These are phyloP conservation scores for Aleurites moluccanus DNA, from an alignment of 441 rosid species.

Conservation along the genomic window DNA sequence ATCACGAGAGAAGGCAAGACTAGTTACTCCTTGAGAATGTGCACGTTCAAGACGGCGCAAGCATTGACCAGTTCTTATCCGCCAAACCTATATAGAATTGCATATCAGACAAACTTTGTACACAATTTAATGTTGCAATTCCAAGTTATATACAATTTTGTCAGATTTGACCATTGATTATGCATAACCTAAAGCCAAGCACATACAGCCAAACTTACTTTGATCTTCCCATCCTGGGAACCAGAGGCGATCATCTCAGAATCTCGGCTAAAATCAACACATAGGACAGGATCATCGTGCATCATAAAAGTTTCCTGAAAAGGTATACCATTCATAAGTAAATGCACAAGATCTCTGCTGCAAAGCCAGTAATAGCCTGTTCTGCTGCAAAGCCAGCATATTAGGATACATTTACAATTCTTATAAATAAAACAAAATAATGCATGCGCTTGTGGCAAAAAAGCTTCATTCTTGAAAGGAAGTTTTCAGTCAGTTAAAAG, in stretches of 20 bases:
- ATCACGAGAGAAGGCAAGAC: slow-evolving; percentile 94
- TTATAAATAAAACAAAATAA: not conserved
- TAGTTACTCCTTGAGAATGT: slow-evolving; percentile 92
- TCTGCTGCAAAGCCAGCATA: slow-evolving; percentile 3
- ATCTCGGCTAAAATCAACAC: slow-evolving; percentile 97
- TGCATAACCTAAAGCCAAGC: slow-evolving; percentile 16
- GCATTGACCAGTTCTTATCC: slow-evolving; percentile 93
- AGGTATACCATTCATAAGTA: slow-evolving; percentile 17
- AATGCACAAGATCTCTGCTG: slow-evolving; percentile 12
- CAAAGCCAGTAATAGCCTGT: slow-evolving; percentile 15
- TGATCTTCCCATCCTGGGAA: slow-evolving; percentile 95
- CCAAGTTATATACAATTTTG: not conserved
- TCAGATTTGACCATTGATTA: not conserved
- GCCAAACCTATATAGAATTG: slow-evolving; percentile 75
- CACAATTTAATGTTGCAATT: slow-evolving; percentile 12
- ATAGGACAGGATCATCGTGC: slow-evolving; percentile 98
- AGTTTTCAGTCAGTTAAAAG: not conserved
- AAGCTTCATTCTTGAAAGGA: not conserved
- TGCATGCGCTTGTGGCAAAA: not conserved
- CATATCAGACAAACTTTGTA: slow-evolving; percentile 17
- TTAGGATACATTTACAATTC: not conserved
- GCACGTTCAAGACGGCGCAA: slow-evolving; percentile 92
- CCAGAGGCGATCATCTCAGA: slow-evolving; percentile 98
- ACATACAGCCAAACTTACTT: slow-evolving; percentile 46
- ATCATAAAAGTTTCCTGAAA: slow-evolving; percentile 98